These are phyloP conservation scores for Pleurotus sapidus DNA, from an alignment of 768 basidiomycete species.

Conservation along the genomic window DNA sequence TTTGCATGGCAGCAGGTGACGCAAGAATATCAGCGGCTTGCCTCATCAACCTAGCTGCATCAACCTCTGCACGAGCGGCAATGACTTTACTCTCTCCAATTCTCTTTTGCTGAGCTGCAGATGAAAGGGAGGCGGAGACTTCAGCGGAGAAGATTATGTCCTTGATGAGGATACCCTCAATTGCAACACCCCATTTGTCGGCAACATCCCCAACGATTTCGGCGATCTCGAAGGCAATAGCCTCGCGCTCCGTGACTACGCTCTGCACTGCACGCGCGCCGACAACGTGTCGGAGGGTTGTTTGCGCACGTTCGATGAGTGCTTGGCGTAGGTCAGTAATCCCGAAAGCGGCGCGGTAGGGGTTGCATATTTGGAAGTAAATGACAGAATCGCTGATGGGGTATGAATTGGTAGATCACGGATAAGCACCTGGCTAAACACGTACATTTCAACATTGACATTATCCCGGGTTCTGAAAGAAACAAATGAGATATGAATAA, in stretches of 20 bases:
- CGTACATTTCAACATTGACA: constrained; percentile 72
- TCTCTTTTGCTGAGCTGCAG: constrained; percentile 95
- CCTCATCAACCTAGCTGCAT: constrained; percentile 92
- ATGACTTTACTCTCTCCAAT: constrained; percentile 97
- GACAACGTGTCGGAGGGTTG: constrained; percentile 95
- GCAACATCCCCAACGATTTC: constrained; percentile 92
- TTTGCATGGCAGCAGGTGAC: constrained; percentile 96
- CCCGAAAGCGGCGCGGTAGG: constrained; percentile 93
- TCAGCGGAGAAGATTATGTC: constrained; percentile 93
- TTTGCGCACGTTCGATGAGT: constrained; percentile 83
- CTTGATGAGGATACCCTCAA: constrained; percentile 95
- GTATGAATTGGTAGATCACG: not conserved
- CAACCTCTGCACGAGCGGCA: constrained; percentile 93
- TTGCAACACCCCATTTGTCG: constrained; percentile 95
- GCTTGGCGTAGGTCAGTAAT: constrained; percentile 88
- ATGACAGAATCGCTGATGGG: constrained; percentile 79
- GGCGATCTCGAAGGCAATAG: constrained; percentile 94
- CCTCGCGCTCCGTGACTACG: constrained; percentile 96
- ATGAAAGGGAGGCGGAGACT: constrained; percentile 86
- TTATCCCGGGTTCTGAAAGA: constrained; percentile 75
- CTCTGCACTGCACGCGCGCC: constrained; percentile 94
- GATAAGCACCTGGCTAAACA: not conserved
- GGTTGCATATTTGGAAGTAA: constrained; percentile 87
- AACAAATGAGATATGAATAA: constrained; percentile 4
- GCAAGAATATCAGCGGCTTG: constrained; percentile 95